Conservation (phyloP, 495 filamentous ascomycete species). For the Rusavskia elegans region DNA sequence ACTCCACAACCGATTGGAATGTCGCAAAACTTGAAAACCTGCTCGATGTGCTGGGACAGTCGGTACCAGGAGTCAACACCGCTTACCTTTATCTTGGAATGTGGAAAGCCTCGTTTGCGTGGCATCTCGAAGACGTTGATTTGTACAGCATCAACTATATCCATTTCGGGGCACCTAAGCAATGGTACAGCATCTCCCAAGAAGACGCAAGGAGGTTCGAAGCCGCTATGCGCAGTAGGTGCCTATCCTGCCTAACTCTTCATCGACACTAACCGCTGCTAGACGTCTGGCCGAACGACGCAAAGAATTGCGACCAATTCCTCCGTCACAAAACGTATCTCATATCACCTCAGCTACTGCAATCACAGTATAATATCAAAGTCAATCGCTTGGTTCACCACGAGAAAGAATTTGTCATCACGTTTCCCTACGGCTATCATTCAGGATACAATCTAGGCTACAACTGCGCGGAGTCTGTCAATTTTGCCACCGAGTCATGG, state of each 20-base stretch:
- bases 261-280: not conserved
- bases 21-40: slow-evolving; percentile 86
- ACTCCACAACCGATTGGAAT: slow-evolving; percentile 75
- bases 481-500: slow-evolving; percentile 93
- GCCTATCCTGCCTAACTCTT: not conserved
- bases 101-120: slow-evolving; percentile 99
- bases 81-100: slow-evolving; percentile 97
- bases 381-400: slow-evolving; percentile 94
- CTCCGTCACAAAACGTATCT: slow-evolving; percentile 95
- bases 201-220: slow-evolving; percentile 90
- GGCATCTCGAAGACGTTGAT: slow-evolving; percentile 97
- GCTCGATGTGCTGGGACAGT: slow-evolving; percentile 84
- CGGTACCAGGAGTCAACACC: slow-evolving; percentile 93
- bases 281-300: slow-evolving; percentile 81
- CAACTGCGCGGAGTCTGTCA: slow-evolving; percentile 97
- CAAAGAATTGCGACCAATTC: slow-evolving; percentile 95
- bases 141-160: slow-evolving; percentile 99
- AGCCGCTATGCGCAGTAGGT: slow-evolving; percentile 71
- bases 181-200: slow-evolving; percentile 99
- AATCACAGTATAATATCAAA: slow-evolving; percentile 77
- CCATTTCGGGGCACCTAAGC: slow-evolving; percentile 95
- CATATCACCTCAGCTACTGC: slow-evolving; percentile 80
- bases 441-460: slow-evolving; percentile 97
- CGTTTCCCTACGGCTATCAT: slow-evolving; percentile 96
- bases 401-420: slow-evolving; percentile 96